Evolutionary conservation across 345 rosid species (phyloP).

Genomic region (Sonneratia caseolaris): DNA sequence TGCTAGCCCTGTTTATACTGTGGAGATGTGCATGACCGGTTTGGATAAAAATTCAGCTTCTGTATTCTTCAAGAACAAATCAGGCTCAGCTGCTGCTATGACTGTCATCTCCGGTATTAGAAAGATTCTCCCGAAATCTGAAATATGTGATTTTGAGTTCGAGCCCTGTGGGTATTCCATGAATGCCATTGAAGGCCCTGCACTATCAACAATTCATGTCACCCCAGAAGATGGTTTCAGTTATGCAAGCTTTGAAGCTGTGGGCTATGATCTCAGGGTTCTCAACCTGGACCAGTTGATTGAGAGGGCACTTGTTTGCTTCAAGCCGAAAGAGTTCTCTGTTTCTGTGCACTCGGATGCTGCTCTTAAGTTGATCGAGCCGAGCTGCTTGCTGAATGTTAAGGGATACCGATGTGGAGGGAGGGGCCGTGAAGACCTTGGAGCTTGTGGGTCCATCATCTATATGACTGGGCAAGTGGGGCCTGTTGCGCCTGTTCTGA

Average conservation of each 20-base stretch:
- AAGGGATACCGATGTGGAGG: slow-evolving; percentile 41
- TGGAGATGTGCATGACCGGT: slow-evolving; percentile 91
- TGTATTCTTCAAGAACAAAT: slow-evolving; percentile 38
- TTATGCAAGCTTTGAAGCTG: slow-evolving; percentile 76
- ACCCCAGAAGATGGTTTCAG: slow-evolving; percentile 77
- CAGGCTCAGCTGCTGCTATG: slow-evolving; percentile 43
- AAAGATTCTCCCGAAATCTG: slow-evolving; percentile 52
- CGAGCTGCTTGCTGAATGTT: slow-evolving; percentile 24
- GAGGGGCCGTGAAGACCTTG: slow-evolving; percentile 42
- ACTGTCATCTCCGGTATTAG: slow-evolving; percentile 56
- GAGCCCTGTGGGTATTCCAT: slow-evolving; percentile 82
- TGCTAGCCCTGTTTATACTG: slow-evolving; percentile 31
- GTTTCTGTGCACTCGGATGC: slow-evolving; percentile 41
- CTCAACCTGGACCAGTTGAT: slow-evolving; percentile 31
- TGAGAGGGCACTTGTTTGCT: slow-evolving; percentile 49
- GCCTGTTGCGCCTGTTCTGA: slow-evolving; percentile 45
- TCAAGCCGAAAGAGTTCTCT: slow-evolving; percentile 50
- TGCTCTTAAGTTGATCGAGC: slow-evolving; percentile 10
- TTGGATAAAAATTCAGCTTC: slow-evolving; percentile 46
- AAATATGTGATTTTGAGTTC: slow-evolving; percentile 66
- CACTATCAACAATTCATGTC: slow-evolving; percentile 68
- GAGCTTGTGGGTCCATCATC: slow-evolving; percentile 39
- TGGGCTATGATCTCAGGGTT: slow-evolving; percentile 38
- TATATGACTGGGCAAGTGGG: slow-evolving; percentile 24
- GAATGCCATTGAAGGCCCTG: slow-evolving; percentile 59